Evolutionary conservation across 495 filamentous ascomycete genomes (phyloP), one percentile per base, ranked within the genome.

Genomic region (Platismatia glauca): DNA sequence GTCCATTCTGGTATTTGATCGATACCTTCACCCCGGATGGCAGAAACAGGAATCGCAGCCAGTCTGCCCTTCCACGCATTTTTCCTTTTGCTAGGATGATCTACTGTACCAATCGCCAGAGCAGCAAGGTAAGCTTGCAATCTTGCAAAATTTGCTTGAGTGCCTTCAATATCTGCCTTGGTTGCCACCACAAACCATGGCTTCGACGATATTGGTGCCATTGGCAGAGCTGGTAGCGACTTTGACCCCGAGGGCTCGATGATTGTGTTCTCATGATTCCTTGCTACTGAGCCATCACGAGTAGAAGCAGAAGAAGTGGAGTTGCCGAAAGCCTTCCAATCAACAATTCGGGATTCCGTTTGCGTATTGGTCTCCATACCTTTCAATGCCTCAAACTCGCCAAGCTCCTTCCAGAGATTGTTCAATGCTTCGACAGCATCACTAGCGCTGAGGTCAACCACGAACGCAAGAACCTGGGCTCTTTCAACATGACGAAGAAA

Each of bases 111-210:
- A 20, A 77, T 72, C 41, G 80, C 79, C 7, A 95, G 78, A 3
- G 73, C 77, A 3, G 79, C 72, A 5, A 96, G 72, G 73, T 94
- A 95, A 1, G 72, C 73, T 60, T 85, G 84, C 67, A 98, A 72
- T 56, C 73, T 73, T 33, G 68, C 75, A 71, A 89, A 98, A 66
- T 91, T 94, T 29, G 86, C 81, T 72, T 90, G 80, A 8, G 95
- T 94, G 1, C 81, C 80, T 12, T 84, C 81, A 56, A 97, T 70
- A 73, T 98, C 94, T 13, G 90, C 92, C 73, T 98, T 98, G 41
- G 92, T 96, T 12, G 91, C 95, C 41, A 97, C 88, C 2, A 97
- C 92, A 67, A 96, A 94, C 95, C 95, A 98, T 8, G 93, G 91
- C 72, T 98, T 98, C 13, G 80, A 79, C 20, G 89, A 87, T 55